Evolutionary conservation across 139 green algal species (phyloP).

Genomic region (Tetraselmis chui): DNA sequence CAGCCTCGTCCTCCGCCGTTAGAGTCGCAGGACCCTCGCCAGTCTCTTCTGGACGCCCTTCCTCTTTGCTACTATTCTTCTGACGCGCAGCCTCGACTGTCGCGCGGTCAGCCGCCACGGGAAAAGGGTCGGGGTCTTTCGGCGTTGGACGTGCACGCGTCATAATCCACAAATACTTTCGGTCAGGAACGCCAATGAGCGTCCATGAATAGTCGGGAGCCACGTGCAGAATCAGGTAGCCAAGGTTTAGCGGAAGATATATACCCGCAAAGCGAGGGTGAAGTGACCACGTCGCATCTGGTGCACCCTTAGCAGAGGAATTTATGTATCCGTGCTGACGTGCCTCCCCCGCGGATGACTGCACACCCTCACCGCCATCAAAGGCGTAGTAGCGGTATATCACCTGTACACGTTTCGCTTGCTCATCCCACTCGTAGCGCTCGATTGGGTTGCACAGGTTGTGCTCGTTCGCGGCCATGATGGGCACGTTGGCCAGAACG

Average conservation of each 20-base stretch:
- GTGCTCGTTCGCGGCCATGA: neutral
- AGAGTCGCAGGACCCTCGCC: neutral
- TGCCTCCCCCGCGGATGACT: neutral
- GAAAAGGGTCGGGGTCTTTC: neutral
- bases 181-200: neutral
- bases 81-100: neutral
- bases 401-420: neutral
- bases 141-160: neutral
- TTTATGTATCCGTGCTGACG: neutral
- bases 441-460: neutral
- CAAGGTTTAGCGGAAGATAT: neutral
- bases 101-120: neutral
- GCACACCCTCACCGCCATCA: neutral
- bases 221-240: neutral
- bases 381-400: neutral
- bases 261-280: neutral
- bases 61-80: too few species aligned
- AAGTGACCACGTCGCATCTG: neutral
- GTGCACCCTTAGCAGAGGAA: too few species aligned
- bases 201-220: neutral
- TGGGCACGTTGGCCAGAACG: neutral
- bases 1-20: neutral
- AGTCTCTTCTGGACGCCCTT: too few species aligned
- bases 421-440: neutral
- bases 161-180: neutral